phyloP scores from a whole-genome alignment of 179 eudicot genomes.

The Beta macrorhiza region DNA sequence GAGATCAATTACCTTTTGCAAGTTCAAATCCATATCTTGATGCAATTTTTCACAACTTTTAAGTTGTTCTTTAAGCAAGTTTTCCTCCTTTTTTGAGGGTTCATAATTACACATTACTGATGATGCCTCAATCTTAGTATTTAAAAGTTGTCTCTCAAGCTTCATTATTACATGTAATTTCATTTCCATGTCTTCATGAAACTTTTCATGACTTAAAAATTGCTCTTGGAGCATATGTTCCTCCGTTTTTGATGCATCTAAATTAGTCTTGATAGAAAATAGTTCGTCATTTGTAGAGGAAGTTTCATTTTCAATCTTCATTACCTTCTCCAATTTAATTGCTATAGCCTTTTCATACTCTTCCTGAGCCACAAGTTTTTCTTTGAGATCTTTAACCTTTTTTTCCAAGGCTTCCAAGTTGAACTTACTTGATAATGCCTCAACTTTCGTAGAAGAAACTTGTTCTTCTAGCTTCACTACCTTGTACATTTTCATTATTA shows the following conservation, averaged over 20 bases:
- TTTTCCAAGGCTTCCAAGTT: not conserved
- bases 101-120: not conserved
- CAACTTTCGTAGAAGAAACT: not conserved
- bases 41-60: not conserved
- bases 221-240: conserved; percentile 8
- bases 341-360: not conserved
- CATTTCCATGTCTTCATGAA: conserved; percentile 10
- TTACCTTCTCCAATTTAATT: no score
- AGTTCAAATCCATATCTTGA: not conserved
- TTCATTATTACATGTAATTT: not conserved
- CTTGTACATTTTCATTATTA: not conserved
- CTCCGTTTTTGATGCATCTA: no score
- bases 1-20: conserved; percentile 8
- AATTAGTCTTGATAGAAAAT: no score
- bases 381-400: not conserved
- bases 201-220: not conserved
- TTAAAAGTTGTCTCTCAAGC: conserved; percentile 10
- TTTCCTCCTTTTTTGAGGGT: not conserved
- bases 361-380: not conserved
- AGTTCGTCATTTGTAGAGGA: no score
- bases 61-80: conserved; percentile 18
- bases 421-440: not conserved
- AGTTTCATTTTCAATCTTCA: no score
- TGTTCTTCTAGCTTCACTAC: not conserved
- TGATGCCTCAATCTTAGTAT: not conserved